Conservation (phyloP, 371 early-diverging fungal species). For the Amoeboradix gromovi region DNA sequence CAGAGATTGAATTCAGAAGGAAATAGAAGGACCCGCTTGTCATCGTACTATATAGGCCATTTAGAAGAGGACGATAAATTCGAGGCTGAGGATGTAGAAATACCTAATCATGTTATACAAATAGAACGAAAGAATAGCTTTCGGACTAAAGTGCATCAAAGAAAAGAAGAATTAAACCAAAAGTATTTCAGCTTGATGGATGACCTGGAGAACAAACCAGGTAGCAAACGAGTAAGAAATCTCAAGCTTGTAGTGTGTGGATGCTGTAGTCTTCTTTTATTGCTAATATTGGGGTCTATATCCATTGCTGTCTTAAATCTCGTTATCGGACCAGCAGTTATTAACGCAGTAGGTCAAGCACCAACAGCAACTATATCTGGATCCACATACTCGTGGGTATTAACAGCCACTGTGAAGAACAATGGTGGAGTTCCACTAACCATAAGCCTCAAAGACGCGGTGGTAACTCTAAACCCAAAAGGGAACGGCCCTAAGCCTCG, state of each 20-base stretch:
- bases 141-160: not conserved
- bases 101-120: not conserved
- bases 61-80: not conserved
- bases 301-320: not conserved
- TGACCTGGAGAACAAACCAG: not conserved
- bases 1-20: not conserved
- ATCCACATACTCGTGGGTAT: not conserved
- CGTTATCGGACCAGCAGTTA: not conserved
- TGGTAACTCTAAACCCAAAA: not conserved
- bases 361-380: not conserved
- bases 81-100: not conserved
- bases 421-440: not conserved
- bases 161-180: not conserved
- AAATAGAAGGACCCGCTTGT: not conserved
- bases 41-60: not conserved
- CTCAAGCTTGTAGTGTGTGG: not conserved
- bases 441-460: not conserved
- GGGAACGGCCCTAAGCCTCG: not conserved
- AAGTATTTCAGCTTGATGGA: not conserved
- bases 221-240: not conserved
- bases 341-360: too few relatives aligned
- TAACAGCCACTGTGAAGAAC: not conserved
- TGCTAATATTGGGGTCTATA: not conserved
- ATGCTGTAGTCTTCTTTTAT: not conserved
- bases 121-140: not conserved